Evolutionary conservation across 805 yeast species (phyloP), one percentile per base, ranked within the genome.

Genomic region (Grigorovia transvaalensis): DNA sequence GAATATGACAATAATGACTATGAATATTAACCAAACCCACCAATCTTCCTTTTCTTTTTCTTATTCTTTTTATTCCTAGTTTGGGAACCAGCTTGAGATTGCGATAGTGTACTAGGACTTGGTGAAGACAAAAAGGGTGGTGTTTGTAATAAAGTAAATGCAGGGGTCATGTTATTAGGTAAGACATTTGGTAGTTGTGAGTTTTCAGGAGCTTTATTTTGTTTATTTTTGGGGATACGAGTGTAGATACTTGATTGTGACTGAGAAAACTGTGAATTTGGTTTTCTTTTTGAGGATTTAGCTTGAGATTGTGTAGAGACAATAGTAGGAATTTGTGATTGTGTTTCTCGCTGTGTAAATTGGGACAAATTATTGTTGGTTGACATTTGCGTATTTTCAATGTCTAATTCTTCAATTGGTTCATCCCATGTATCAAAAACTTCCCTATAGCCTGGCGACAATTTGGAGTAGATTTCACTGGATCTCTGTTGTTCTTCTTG

Each of bases 21-120:
- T 23, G 27, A 42, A 42, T 18, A 9, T 50, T 58, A 77, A 29
- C 74, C 75, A 63, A 78, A 78, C 4, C 82, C 82, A 15, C 79
- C 73, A 52, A 72, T 70, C 56, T 70, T 73, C 59, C 72, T 75
- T 66, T 70, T 73, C 60, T 73, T 75, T 67, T 73, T 76, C 57
- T 67, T 71, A 58, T 65, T 68, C 52, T 62, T 66, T 46, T 44
- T 49, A 20, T 44, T 33, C 17, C 35, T 35, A n/a, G 35, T n/a
- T 45, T 50, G 50, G 48, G 47, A 53, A 48, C 35, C 54, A 58
- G 40, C 54, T 48, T 55, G 60, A 19, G 62, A 56, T 45, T 56
- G 59, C 9, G 62, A 59, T 8, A 53, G 38, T 18, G 56, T 51
- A 6, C 61, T 51, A 4, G 58, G 45, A 1, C 42, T 46, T 17